phyloP scores from a whole-genome alignment of 768 basidiomycete genomes.

The Mrakia blollopis region DNA sequence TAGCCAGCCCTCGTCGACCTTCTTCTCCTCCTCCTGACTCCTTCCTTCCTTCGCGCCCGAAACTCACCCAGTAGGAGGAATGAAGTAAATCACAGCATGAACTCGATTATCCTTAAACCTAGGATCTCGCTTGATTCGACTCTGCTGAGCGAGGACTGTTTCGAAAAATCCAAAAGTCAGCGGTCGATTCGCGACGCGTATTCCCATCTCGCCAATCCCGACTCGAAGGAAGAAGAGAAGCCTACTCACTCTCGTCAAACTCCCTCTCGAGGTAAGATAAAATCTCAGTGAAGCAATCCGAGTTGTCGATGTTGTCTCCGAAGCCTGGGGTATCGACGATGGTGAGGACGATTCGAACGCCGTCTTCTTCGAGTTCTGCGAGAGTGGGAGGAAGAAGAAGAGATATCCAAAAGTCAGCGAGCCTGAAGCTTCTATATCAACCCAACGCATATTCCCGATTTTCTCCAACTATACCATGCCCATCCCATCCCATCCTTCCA shows the following conservation, averaged over 20 bases:
- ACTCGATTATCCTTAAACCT: slow-evolving; percentile 98
- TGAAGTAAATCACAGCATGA: slow-evolving; percentile 95
- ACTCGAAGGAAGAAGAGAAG: not conserved
- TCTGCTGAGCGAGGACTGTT: slow-evolving; percentile 82
- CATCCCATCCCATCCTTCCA: not conserved
- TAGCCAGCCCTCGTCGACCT: not conserved
- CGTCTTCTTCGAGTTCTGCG: slow-evolving; percentile 94
- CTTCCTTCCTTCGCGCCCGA: no score
- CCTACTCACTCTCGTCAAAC: slow-evolving; percentile 79
- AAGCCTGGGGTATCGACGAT: slow-evolving; percentile 99
- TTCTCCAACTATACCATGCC: not conserved
- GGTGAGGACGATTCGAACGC: slow-evolving; percentile 93
- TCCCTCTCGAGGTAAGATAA: slow-evolving; percentile 93
- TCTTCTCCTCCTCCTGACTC: no score
- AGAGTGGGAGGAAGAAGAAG: not conserved
- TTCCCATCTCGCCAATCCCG: no score
- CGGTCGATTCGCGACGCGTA: not conserved
- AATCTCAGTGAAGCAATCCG: slow-evolving; percentile 68
- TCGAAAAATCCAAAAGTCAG: not conserved
- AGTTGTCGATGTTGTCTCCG: slow-evolving; percentile 95
- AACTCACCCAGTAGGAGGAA: slow-evolving; percentile 62
- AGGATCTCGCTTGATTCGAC: slow-evolving; percentile 97
- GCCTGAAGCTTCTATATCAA: no score
- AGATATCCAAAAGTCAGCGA: no score
- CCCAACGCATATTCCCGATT: no score